Evolutionary conservation across 1,284 basidiomycete species (phyloP).

Genomic region (Athelia psychrophila): DNA sequence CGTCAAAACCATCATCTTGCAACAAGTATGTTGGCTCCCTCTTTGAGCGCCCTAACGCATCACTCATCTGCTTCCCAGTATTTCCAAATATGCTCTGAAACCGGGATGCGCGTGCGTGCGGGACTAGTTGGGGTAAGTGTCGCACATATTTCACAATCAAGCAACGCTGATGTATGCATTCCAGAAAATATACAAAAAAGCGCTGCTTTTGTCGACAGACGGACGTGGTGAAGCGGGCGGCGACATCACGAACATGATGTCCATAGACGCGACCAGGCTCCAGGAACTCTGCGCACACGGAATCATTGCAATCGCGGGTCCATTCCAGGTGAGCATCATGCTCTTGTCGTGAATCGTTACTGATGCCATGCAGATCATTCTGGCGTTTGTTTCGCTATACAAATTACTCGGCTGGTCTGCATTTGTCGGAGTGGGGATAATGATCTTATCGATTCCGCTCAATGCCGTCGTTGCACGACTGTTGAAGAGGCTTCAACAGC

Average conservation of each 20-base stretch:
- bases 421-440: slow-evolving; percentile 90
- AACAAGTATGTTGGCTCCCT: slow-evolving; percentile 58
- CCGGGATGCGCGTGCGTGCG: slow-evolving; percentile 90
- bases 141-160: not conserved
- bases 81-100: slow-evolving; percentile 79
- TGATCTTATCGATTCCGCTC: slow-evolving; percentile 80
- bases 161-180: not conserved
- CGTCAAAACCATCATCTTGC: slow-evolving; percentile 79
- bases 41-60: not conserved
- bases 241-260: slow-evolving; percentile 94
- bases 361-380: slow-evolving; percentile 52
- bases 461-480: slow-evolving; percentile 77
- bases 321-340: slow-evolving; percentile 57
- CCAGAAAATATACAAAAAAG: slow-evolving; percentile 79
- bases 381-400: slow-evolving; percentile 91
- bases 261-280: slow-evolving; percentile 80
- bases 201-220: slow-evolving; percentile 82
- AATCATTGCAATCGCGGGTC: slow-evolving; percentile 67
- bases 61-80: slow-evolving; percentile 46
- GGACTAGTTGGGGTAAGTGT: slow-evolving; percentile 69
- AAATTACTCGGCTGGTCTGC: slow-evolving; percentile 89
- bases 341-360: not conserved
- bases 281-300: slow-evolving; percentile 88
- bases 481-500: slow-evolving; percentile 79
- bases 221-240: slow-evolving; percentile 81